These are phyloP conservation scores for Botrytis fabae DNA, from an alignment of 2,329 filamentous ascomycete genomes.

Conservation along the genomic window DNA sequence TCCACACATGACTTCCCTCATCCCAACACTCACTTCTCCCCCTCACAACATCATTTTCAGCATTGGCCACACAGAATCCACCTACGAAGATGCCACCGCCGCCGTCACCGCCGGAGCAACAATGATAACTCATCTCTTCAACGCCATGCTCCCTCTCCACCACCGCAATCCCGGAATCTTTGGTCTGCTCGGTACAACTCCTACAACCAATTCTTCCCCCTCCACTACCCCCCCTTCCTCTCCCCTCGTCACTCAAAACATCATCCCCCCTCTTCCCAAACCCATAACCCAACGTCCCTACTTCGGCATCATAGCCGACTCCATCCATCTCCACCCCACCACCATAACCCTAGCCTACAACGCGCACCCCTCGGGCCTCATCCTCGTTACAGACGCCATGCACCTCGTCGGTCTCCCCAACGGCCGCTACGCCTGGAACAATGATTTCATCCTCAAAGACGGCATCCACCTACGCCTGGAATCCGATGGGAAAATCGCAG, in stretches of 20 bases:
- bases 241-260: constrained; percentile 47
- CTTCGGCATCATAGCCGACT: constrained; percentile 88
- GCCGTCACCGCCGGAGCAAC: constrained; percentile 74
- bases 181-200: constrained; percentile 72
- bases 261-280: not conserved
- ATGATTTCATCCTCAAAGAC: constrained; percentile 65
- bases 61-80: constrained; percentile 84
- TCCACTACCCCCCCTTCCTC: not conserved
- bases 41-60: constrained; percentile 67
- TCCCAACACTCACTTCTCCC: constrained; percentile 62
- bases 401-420: constrained; percentile 81
- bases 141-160: constrained; percentile 87
- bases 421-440: constrained; percentile 79
- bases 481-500: constrained; percentile 76
- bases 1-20: constrained; percentile 67
- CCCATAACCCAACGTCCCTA: constrained; percentile 56
- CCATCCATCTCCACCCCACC: constrained; percentile 85
- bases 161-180: constrained; percentile 92
- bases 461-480: constrained; percentile 74
- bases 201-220: constrained; percentile 39
- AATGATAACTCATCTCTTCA: constrained; percentile 94
- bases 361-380: constrained; percentile 78
- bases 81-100: constrained; percentile 75
- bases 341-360: constrained; percentile 88
- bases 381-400: constrained; percentile 93